Base-by-base conservation (phyloP, 352 stramenopile genomes). In the Globisporangium yorkense region DNA sequence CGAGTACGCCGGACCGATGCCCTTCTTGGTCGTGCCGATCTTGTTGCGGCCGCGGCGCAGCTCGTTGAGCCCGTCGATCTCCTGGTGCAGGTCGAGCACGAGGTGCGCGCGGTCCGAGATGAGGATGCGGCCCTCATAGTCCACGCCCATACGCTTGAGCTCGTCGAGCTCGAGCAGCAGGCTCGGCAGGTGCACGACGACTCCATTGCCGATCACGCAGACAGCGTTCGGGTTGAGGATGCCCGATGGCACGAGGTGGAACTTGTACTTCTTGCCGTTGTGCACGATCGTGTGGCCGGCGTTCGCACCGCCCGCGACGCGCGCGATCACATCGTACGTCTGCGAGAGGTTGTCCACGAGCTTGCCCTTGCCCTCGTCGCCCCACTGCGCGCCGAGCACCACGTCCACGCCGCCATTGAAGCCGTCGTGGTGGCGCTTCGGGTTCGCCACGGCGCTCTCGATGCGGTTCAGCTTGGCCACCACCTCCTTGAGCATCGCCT, bases 301-400 rank as follows among this genome's bases (percentile, higher is more conserved):
- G 82, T 99, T 99, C 31, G 95, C 97, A 44, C 97, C 97, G 51
- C 97, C 89, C 13, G 96, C 96, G n/a, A 99, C 96, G 57, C 96
- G 92, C 43, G 94, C 92, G 70, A 97, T 98, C 52, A 98, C 92
- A 71, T 98, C 94, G 79, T 99, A 99, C 59, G 91, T 88, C 71
- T 97, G 74, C 35, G 83, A 95, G 56, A 97, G 61, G 52, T 94
- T 96, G 80, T 97, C 88, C 31, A 98, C 96, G 31, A 99, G 88
- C 74, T 99, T 99, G 66, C 97, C 97, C 76, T 99, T 99, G 67
- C 97, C 97, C 87, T 99, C 97, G 70, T 99, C 97, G 39, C 97
- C 97, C 97, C 97, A 99, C 66, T 99, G 96, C 40, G 89, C 90
- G 31, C 97, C 97, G 41, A 99, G 76, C n/a, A 99, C 96, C 39